Base-by-base conservation (phyloP, 345 rosid species). In the Combretum micranthum region DNA sequence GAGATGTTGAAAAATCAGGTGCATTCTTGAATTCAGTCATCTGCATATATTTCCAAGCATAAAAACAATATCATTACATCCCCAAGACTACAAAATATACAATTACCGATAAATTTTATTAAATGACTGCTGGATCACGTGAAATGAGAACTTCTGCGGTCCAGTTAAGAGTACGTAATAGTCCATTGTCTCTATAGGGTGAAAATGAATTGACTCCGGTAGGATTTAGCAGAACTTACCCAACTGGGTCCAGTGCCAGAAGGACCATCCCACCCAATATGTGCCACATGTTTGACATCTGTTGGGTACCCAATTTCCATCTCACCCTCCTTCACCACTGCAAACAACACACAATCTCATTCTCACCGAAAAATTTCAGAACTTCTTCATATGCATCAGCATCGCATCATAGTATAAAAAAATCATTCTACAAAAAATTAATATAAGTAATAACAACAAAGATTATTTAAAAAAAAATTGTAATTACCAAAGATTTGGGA, bases 251-350 rank as follows among this genome's bases (percentile, higher is more conserved):
- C 79, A 70, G 60, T 65, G 32, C 87, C 83, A 66, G 95, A 77
- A 50, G 74, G 65, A 43, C 93, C 88, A 43, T 92, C 95, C 93
- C 84, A 84, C 1, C 96, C 96, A 54, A 92, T 83, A 59, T 88
- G 95, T 46, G 97, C 86, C 66, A 88, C 91, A 64, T 92, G 98
- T 71, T 86, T 92, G 20, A 92, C 97, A 76, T 92, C 95, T 60
- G 97, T 88, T 6, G 96, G 98, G 56, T 73, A 84, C 76, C 98
- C 97, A 69, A 92, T 92, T 68, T 92, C 84, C 82, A 80, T 72
- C 77, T 67, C 91, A 62, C 85, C 72, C 62, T 92, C 89, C 75
- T 79, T 92, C 76, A 73, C 83, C 72, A 81, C 87, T 75, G 71
- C 62, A 66, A 44, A 32, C n/a, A 44, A 22, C 52, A 56, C 50